A percentile compares a stretch with the other conserved stretches of the same genome.
These are phyloP conservation scores for Thelonectria discophora DNA, from an alignment of 2,329 filamentous ascomycete species.

Conservation along the genomic window DNA sequence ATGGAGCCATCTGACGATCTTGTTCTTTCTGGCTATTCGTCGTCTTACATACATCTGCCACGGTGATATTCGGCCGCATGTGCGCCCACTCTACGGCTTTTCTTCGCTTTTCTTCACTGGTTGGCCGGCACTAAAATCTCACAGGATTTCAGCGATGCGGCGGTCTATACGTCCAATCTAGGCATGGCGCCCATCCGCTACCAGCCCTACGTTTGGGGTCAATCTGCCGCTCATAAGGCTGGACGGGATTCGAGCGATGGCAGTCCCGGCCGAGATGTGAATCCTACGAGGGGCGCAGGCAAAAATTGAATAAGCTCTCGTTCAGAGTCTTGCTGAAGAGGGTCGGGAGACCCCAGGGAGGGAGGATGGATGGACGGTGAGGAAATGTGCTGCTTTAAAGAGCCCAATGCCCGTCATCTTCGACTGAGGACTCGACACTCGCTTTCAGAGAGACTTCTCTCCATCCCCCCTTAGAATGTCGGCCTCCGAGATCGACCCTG, in stretches of 20 bases:
- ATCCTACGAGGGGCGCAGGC: neutral
- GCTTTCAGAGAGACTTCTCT: too few species aligned
- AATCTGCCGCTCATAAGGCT: neutral
- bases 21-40: too few species aligned
- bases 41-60: too few species aligned
- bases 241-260: neutral
- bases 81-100: too few species aligned
- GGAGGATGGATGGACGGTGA: neutral
- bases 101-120: too few species aligned
- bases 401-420: too few species aligned
- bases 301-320: neutral
- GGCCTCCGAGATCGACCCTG: conserved; percentile 22
- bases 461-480: conserved; percentile 19
- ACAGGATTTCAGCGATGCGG: neutral
- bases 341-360: neutral
- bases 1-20: too few species aligned
- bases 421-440: too few species aligned
- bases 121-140: conserved; percentile 16
- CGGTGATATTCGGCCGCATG: too few species aligned
- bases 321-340: neutral
- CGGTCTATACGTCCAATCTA: neutral
- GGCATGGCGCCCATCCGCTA: neutral
- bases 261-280: neutral
- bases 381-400: too few species aligned
- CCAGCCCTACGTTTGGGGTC: too few species aligned